A percentile compares a stretch with the other conserved stretches of the same genome.
phyloP scores from a whole-genome alignment of 2,329 filamentous ascomycete genomes.

The Dactylonectria estremocensis region DNA sequence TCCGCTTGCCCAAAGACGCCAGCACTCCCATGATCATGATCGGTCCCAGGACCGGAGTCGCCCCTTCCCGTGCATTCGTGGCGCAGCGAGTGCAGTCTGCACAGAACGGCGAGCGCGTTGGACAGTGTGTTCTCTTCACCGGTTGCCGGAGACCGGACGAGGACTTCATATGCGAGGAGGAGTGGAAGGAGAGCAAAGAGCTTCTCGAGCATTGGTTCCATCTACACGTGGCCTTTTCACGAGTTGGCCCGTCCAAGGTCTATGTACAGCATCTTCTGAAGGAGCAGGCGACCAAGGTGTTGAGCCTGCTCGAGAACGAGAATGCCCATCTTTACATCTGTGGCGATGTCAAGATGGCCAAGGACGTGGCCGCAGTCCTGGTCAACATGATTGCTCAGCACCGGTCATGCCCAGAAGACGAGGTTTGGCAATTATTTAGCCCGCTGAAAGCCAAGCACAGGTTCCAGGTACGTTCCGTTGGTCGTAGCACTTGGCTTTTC shows the following conservation, averaged over 20 bases:
- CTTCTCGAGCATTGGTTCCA: not conserved
- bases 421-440: too few species aligned
- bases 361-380: not conserved
- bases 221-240: conserved; percentile 10
- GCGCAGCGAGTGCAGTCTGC: not conserved
- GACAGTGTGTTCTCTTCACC: conserved; percentile 13
- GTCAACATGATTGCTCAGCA: not conserved
- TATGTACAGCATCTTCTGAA: conserved; percentile 16
- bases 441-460: too few species aligned
- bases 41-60: conserved; percentile 25
- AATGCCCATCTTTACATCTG: conserved; percentile 16
- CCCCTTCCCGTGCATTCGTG: conserved; percentile 27
- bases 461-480: too few species aligned
- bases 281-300: not conserved
- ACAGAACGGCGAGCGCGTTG: conserved; percentile 5
- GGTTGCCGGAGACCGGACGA: conserved; percentile 6
- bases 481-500: too few species aligned
- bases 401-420: not conserved
- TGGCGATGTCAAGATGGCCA: conserved; percentile 23
- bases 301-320: not conserved
- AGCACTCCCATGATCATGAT: conserved; percentile 21
- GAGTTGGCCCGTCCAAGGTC: not conserved
- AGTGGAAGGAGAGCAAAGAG: not conserved
- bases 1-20: conserved; percentile 8
- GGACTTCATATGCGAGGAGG: conserved; percentile 1